These are phyloP conservation scores for Orychophragmus violaceus DNA, from an alignment of 345 rosid species.

Conservation along the genomic window DNA sequence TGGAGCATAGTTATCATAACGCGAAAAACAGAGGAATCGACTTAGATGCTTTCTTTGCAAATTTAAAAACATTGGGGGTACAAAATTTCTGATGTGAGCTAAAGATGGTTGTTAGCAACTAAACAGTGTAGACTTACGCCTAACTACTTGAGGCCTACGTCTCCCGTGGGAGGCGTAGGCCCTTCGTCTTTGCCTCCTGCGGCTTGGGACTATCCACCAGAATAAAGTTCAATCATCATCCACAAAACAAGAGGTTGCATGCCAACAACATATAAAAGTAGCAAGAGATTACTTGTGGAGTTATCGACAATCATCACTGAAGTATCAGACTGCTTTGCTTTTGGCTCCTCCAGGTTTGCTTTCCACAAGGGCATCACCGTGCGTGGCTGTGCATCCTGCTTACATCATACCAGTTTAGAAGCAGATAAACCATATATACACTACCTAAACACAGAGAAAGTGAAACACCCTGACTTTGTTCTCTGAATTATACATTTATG, in stretches of 20 bases:
- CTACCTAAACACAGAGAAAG: not conserved
- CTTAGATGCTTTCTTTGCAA: not conserved
- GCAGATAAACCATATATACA: not conserved
- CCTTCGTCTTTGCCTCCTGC: slow-evolving; percentile 67
- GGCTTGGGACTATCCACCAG: slow-evolving; percentile 66
- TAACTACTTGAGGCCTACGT: slow-evolving; percentile 56
- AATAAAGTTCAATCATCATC: slow-evolving; percentile 44
- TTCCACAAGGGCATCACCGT: slow-evolving; percentile 72
- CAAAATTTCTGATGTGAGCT: not conserved
- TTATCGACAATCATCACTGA: slow-evolving; percentile 70
- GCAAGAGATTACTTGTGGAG: slow-evolving; percentile 56
- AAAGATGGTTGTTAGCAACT: slow-evolving; percentile 19
- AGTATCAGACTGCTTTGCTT: slow-evolving; percentile 61
- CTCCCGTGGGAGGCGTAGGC: slow-evolving; percentile 42
- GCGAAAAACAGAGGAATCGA: slow-evolving; percentile 10
- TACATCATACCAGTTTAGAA: not conserved
- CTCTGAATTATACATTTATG: not conserved
- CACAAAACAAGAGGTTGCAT: slow-evolving; percentile 13
- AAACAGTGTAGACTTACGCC: slow-evolving; percentile 59
- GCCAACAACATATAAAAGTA: slow-evolving; percentile 14
- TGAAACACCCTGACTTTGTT: not conserved
- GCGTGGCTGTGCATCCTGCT: slow-evolving; percentile 90
- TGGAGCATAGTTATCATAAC: not conserved
- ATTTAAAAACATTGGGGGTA: not conserved
- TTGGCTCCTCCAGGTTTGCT: slow-evolving; percentile 80